Base-by-base conservation (phyloP, 768 basidiomycete species). In the Russula earlei region DNA sequence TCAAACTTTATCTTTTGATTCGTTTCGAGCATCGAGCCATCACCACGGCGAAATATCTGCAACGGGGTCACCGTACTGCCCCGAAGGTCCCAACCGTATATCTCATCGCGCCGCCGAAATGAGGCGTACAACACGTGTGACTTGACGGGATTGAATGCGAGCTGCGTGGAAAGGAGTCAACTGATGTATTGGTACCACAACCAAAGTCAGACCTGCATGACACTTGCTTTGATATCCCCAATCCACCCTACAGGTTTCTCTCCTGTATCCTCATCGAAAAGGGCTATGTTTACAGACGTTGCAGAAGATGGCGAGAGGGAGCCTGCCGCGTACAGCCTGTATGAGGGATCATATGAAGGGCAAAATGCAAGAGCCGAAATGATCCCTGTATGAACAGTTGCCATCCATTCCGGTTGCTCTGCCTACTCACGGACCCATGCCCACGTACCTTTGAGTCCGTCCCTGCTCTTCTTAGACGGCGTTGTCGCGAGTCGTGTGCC, bases 1-100 rank as follows among this genome's bases (percentile, higher is more conserved):
- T 89, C 89, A 63, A 95, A 94, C n/a, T 71, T 67, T 24, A 84
- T 71, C 59, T 80, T 80, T 68, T 96, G 94, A 65, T 94, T 93
- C 20, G 87, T 85, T 38, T 54, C 41, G 37, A 31, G 22, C 41
- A 48, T 17, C 19, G 52, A 44, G 33, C 15, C 20, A 34, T 40
- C 17, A 29, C 27, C 55, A 52, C 59, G 48, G 49, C 54, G 65
- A 58, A 62, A 79, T 46, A 75, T 65, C 29, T 70, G 67, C 17
- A 79, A 49, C 40, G 81, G 76, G 17, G 61, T 20, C 49, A 70
- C 67, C 29, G 77, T 64, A 67, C 85, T 76, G 3, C 77, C 72
- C 0, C 92, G 79, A 5, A 92, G 67, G 66, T 96, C 94, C 85
- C 88, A 96, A 52, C 79, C 74, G 64, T 83, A 85, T 22, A 95